phyloP scores from a whole-genome alignment of 2,329 filamentous ascomycete species.

The Chalara sp. region DNA sequence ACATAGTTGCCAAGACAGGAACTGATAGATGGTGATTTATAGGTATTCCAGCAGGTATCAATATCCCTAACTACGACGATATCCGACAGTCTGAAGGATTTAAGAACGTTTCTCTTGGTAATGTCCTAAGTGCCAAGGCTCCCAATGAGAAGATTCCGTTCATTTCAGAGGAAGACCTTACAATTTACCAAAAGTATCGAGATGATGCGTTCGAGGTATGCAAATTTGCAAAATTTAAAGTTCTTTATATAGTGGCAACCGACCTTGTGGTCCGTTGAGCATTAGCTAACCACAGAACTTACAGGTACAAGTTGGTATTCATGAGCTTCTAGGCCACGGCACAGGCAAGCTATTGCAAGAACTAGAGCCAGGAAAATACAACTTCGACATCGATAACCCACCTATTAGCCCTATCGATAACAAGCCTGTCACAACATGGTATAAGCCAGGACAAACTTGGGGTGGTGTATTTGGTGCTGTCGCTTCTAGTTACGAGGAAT shows the following conservation, averaged over 20 bases:
- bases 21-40: too few species aligned
- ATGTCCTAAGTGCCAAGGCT: constrained; percentile 84
- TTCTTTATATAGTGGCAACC: too few species aligned
- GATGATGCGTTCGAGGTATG: constrained; percentile 76
- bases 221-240: too few species aligned
- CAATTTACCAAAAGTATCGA: constrained; percentile 73
- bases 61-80: constrained; percentile 62
- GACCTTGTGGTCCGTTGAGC: too few species aligned
- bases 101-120: constrained; percentile 91
- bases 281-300: too few species aligned
- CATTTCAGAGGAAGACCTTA: constrained; percentile 71
- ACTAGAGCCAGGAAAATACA: constrained; percentile 72
- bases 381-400: constrained; percentile 79
- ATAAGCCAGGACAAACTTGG: constrained; percentile 95
- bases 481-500: constrained; percentile 88
- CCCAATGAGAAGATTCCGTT: constrained; percentile 91
- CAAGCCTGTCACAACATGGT: constrained; percentile 77
- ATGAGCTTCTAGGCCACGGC: constrained; percentile 83
- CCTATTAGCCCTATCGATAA: constrained; percentile 74
- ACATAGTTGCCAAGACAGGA: background rate
- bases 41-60: constrained; percentile 11
- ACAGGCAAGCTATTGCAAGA: constrained; percentile 93
- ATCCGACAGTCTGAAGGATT: constrained; percentile 80
- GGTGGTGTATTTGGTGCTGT: constrained; percentile 84
- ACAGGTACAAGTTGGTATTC: constrained; percentile 76